Evolutionary conservation across 1,284 basidiomycete genomes (phyloP), one percentile per base, ranked within the genome.

Genomic region (Irpex sp.): DNA sequence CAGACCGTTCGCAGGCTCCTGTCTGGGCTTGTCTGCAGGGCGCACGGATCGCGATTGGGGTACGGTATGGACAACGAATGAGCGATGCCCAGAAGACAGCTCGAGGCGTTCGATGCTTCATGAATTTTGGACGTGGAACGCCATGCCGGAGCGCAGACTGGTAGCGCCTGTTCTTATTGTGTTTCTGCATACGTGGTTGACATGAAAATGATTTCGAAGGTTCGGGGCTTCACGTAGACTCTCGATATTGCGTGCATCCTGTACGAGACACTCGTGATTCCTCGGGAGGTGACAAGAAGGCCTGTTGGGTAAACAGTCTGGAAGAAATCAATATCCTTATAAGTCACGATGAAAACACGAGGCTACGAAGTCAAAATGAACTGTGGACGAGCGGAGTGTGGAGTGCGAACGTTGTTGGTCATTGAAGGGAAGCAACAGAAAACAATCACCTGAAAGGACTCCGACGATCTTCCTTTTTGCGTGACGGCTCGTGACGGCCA

Each of bases 331-430:
- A 55, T 55, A 55, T 31, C 53, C 53, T 33, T 35, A 55, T 55
- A 33, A 55, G 53, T 55, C 13, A 21, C 53, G 53, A 55, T 21
- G 13, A 21, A 55, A 35, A 55, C 53, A 55, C 53, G 53, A 55
- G 53, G 53, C 53, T 55, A 55, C 53, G 53, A 55, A 55, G 53
- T 35, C 53, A 55, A 55, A 55, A 51, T 51, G 49, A 51, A 51
- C 11, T 51, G 17, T 51, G 17, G 49, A 9, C 9, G 49, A 19
- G 21, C 17, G 49, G 53, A 21, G 33, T 55, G 21, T 55, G 53
- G 53, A 21, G 31, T 55, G 53, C n/a, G 49, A 50, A 50, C 17
- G 53, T 55, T 55, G 53, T 11, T 15, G 33, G 53, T 33, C 9
- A 17, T 26, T 55, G 53, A 35, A 33, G 53, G 31, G 21, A 55